Base-by-base conservation (phyloP, 2,329 filamentous ascomycete genomes). In the Fusarium oxysporum region DNA sequence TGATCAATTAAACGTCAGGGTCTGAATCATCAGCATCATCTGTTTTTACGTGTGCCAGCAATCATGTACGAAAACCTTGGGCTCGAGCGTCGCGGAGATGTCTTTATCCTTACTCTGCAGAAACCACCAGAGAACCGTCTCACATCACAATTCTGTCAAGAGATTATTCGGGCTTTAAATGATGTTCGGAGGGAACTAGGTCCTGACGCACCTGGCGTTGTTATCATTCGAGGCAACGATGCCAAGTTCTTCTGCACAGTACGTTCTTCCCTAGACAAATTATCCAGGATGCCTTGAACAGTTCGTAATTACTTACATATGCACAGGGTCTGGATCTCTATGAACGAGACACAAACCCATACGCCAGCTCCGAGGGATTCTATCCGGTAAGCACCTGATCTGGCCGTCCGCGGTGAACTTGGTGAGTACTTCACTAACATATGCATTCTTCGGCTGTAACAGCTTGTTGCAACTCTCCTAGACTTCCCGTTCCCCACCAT, bases 121-220 rank as follows among this genome's bases (percentile, higher is more conserved):
- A 59, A 59, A 8, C 56, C 56, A n/a, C 56, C 56, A 17, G 56
- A 59, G 35, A 50, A 51, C n/a, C 56, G 56, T 50, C 44, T 59
- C 44, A 59, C 56, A 25, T 59, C 56, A 16, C 56, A 51, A 25
- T 59, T 59, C 17, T 59, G 56, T n/a, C 56, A 41, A 40, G 35
- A 41, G 12, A 51, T 59, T 10, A 59, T 59, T 21, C 35, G 33
- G 1, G 56, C 56, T 50, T 21, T 59, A 4, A 59, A 51, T n/a
- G 6, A 51, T 51, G 35, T 59, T 9, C 56, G 56, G 0, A 51
- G 50, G 8, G 44, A 50, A 50, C 8, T 59, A 10, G 56, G 44
- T 9, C n/a, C 56, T 6, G 44, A 59, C 3, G 35, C 28, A 1
- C 44, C 56, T n/a, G 56, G 44, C 12, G 56, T 35, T 59, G 56